Base-by-base conservation (phyloP, 116 monocot species). In the Zostera marina region DNA sequence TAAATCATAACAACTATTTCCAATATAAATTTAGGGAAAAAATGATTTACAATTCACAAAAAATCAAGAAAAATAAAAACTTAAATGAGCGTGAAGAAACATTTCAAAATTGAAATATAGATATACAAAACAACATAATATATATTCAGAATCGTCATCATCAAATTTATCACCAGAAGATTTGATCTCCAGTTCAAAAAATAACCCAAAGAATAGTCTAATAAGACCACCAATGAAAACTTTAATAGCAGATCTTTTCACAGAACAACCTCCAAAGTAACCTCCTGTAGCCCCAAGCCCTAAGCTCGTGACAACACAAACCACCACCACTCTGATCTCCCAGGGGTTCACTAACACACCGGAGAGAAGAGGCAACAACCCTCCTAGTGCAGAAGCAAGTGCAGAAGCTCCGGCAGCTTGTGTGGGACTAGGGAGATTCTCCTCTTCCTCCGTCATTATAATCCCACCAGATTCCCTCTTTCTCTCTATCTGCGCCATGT, bases 291-390 rank as follows among this genome's bases (percentile, higher is more conserved):
- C 71, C 5, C 77, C 81, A 38, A 81, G 53, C 2, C 68, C 77
- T 7, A 77, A 22, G 43, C 74, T 77, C 13, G 66, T 72, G 55
- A 59, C 81, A 0, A 23, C 65, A 20, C 60, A 60, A 44, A 81
- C 81, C 4, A 44, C 68, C 39, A 26, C 81, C 12, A 81, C 60
- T 15, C 77, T 56, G 3, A 15, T 52, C 11, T 57, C 68, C 74
- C 70, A 81, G 0, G 60, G 8, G 48, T 45, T 22, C 3, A 81
- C 62, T 26, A 81, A 81, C 56, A 68, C 81, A 7, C 77, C 81
- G 0, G 81, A 67, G 20, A 74, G 39, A 15, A 81, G 62, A 1
- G 74, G 74, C 61, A 70, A 11, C 48, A 62, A 4, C 0, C 63
- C 75, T 7, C 75, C 70, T 11, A 66, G 0, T 14, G 66, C 40